phyloP scores from a whole-genome alignment of 805 yeast species.

The Cyberlindnera veronae region DNA sequence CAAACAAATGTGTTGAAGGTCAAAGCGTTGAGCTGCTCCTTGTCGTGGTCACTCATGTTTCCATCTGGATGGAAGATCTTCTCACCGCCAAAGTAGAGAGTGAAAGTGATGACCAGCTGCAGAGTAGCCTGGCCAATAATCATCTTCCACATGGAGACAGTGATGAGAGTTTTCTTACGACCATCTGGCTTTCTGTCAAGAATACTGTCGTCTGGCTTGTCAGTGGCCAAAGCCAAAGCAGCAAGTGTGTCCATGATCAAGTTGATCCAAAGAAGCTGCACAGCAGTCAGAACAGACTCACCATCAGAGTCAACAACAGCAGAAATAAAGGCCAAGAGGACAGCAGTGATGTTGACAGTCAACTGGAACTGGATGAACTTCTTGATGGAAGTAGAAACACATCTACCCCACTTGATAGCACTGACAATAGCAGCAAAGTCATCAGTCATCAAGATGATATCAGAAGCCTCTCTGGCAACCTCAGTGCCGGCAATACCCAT shows the following conservation, averaged over 20 bases:
- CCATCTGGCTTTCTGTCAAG: conserved; percentile 83
- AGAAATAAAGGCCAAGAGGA: conserved; percentile 85
- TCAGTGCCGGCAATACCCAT: conserved; percentile 99
- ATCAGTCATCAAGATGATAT: conserved; percentile 88
- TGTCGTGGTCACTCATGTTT: conserved; percentile 38
- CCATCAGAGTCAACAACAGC: conserved; percentile 83
- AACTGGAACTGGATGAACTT: conserved; percentile 95
- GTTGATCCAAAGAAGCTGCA: conserved; percentile 95
- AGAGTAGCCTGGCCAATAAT: conserved; percentile 79
- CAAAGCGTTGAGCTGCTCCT: conserved; percentile 68
- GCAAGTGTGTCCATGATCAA: conserved; percentile 98
- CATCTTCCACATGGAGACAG: conserved; percentile 98
- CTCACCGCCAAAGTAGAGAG: conserved; percentile 75
- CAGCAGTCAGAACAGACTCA: conserved; percentile 90
- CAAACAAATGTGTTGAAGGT: conserved; percentile 96
- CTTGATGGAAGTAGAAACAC: conserved; percentile 90
- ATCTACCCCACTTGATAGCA: conserved; percentile 98
- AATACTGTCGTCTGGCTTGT: conserved; percentile 84
- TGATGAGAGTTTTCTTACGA: conserved; percentile 70
- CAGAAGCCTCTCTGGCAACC: conserved; percentile 97
- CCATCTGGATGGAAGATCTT: conserved; percentile 46
- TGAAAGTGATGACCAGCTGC: conserved; percentile 78
- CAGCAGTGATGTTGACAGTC: conserved; percentile 97
- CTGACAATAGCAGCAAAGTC: conserved; percentile 92
- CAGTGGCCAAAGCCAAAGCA: conserved; percentile 96